Percentiles rank a stretch among this genome's conserved stretches.
Conservation (phyloP, 164 flowering plant species). For the Warburgia ugandensis region DNA sequence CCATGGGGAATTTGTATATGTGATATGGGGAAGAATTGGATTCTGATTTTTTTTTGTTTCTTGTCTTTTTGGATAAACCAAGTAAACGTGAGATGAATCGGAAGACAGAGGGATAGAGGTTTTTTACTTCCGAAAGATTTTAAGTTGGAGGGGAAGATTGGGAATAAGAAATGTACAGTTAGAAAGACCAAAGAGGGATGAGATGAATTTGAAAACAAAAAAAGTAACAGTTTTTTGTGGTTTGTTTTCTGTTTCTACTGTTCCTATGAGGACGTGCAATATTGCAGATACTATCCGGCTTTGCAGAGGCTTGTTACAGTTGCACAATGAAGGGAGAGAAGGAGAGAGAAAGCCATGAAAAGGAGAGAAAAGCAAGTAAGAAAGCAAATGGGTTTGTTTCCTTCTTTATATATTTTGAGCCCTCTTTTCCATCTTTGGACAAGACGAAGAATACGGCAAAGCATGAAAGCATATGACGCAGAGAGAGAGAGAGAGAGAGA, state of each 20-base stretch:
- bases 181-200: not conserved
- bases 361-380: slow-evolving; percentile 12
- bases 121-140: slow-evolving; percentile 8
- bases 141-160: slow-evolving; percentile 1
- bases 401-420: not conserved
- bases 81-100: not conserved
- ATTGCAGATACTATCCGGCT: not conserved
- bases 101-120: not conserved
- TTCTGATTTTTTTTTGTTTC: slow-evolving; percentile 2
- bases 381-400: not conserved
- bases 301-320: not conserved
- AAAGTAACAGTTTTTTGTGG: slow-evolving; percentile 2
- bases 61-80: slow-evolving; percentile 1
- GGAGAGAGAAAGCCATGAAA: slow-evolving; percentile 5
- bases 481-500: too few relatives aligned
- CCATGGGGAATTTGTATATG: slow-evolving; percentile 10
- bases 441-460: not conserved
- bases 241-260: not conserved
- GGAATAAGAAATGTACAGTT: slow-evolving; percentile 15
- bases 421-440: not conserved
- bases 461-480: too few relatives aligned
- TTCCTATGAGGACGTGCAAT: not conserved
- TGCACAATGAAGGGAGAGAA: not conserved
- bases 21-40: slow-evolving; percentile 1
- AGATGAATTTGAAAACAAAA: slow-evolving; percentile 8